Evolutionary conservation across 441 rosid genomes (phyloP).

Genomic region (Corymbia calophylla): DNA sequence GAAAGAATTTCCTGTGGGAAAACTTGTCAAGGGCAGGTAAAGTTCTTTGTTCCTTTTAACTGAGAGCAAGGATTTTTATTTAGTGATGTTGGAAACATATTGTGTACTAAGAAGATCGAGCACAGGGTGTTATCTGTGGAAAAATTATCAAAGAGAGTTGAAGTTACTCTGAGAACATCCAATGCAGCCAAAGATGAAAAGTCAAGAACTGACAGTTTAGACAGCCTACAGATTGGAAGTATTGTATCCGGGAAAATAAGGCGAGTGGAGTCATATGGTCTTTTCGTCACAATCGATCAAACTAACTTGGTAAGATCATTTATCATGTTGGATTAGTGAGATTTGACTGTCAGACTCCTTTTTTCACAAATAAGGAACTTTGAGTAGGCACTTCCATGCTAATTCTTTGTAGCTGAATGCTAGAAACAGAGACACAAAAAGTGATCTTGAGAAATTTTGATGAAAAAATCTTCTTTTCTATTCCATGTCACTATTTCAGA

Average conservation of each 20-base stretch:
- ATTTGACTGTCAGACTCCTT: neutral
- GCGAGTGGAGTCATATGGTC: slow-evolving; percentile 81
- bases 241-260: slow-evolving; percentile 59
- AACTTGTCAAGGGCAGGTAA: slow-evolving; percentile 83
- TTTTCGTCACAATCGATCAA: slow-evolving; percentile 57
- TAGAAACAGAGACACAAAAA: neutral
- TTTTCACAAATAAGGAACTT: neutral
- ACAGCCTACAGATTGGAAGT: slow-evolving; percentile 54
- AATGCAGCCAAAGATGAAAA: slow-evolving; percentile 26
- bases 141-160: slow-evolving; percentile 76
- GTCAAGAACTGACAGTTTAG: slow-evolving; percentile 47
- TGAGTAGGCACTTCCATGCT: neutral
- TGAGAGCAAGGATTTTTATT: neutral
- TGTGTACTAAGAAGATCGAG: slow-evolving; percentile 16
- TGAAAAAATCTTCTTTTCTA: neutral
- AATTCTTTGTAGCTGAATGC: neutral
- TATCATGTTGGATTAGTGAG: neutral
- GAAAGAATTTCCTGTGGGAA: slow-evolving; percentile 83
- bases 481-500: neutral
- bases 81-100: neutral
- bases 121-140: slow-evolving; percentile 83
- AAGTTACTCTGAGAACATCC: slow-evolving; percentile 69
- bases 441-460: neutral
- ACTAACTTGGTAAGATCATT: slow-evolving; percentile 53
- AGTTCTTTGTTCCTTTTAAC: neutral